Percentiles rank a stretch among this genome's conserved stretches.
Evolutionary conservation across 371 early-diverging fungal genomes (phyloP).

Genomic region (Rhizopus delemar): DNA sequence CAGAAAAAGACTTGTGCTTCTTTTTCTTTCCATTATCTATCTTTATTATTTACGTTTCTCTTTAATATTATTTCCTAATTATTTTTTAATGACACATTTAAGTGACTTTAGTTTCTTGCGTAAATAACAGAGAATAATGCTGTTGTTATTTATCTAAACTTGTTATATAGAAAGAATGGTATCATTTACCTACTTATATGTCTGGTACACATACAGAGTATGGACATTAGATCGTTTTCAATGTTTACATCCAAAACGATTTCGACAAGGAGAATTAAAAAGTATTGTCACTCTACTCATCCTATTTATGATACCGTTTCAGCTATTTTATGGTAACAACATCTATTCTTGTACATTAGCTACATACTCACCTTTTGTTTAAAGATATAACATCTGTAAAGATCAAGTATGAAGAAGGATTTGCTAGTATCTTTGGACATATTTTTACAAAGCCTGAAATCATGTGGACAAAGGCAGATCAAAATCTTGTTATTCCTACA

Average conservation of each 20-base stretch:
- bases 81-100: slow-evolving; percentile 44
- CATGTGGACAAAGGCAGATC: slow-evolving; percentile 49
- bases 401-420: slow-evolving; percentile 55
- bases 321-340: slow-evolving; percentile 45
- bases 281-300: slow-evolving; percentile 48
- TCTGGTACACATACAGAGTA: slow-evolving; percentile 45
- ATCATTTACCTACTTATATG: slow-evolving; percentile 37
- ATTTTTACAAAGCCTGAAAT: slow-evolving; percentile 43
- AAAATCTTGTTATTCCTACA: slow-evolving; percentile 41
- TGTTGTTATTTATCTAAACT: neutral
- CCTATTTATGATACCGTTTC: slow-evolving; percentile 53
- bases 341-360: neutral
- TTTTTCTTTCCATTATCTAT: neutral
- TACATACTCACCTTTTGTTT: neutral
- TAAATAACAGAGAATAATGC: slow-evolving; percentile 3
- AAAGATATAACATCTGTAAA: slow-evolving; percentile 45
- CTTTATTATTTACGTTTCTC: neutral
- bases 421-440: slow-evolving; percentile 32
- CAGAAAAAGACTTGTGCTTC: slow-evolving; percentile 1
- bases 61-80: neutral
- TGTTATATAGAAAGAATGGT: slow-evolving; percentile 42
- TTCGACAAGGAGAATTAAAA: slow-evolving; percentile 51
- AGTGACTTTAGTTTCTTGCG: slow-evolving; percentile 49
- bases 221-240: slow-evolving; percentile 39
- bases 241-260: slow-evolving; percentile 37